Conservation (phyloP, 2,329 filamentous ascomycete species). For the Cryphonectria radicalis region DNA sequence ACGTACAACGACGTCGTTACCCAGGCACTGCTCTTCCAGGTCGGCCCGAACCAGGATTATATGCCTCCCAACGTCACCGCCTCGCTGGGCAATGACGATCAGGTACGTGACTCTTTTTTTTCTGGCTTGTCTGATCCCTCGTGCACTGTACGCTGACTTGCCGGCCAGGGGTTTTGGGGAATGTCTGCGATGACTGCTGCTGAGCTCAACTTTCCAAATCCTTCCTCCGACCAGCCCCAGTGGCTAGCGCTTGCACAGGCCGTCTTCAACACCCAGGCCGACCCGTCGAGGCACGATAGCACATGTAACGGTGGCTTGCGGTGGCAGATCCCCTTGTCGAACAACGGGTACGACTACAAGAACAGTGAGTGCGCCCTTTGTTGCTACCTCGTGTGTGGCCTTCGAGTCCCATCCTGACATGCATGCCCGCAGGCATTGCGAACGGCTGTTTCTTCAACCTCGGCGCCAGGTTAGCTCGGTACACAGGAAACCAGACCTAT, state of each 20-base stretch:
- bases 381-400: no score
- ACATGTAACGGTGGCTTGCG: conserved; percentile 76
- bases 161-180: conserved; percentile 68
- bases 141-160: background rate
- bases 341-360: conserved; percentile 77
- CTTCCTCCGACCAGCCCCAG: conserved; percentile 58
- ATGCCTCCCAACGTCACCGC: conserved; percentile 76
- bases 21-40: conserved; percentile 66
- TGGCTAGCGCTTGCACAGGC: conserved; percentile 77
- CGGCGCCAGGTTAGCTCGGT: conserved; percentile 64
- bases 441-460: conserved; percentile 58
- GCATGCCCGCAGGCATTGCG: conserved; percentile 44
- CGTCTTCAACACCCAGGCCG: conserved; percentile 79
- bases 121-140: background rate
- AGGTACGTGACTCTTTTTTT: conserved; percentile 42
- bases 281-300: conserved; percentile 68
- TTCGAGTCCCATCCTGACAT: conserved; percentile 4
- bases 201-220: conserved; percentile 69
- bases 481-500: conserved; percentile 79
- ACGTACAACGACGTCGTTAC: conserved; percentile 65
- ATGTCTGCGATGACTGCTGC: conserved; percentile 72
- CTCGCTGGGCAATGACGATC: conserved; percentile 74
- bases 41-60: conserved; percentile 73
- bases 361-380: conserved; percentile 40
- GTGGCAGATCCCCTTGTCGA: conserved; percentile 86